Conservation (phyloP, 371 early-diverging fungal species). For the Mucor racemosus region DNA sequence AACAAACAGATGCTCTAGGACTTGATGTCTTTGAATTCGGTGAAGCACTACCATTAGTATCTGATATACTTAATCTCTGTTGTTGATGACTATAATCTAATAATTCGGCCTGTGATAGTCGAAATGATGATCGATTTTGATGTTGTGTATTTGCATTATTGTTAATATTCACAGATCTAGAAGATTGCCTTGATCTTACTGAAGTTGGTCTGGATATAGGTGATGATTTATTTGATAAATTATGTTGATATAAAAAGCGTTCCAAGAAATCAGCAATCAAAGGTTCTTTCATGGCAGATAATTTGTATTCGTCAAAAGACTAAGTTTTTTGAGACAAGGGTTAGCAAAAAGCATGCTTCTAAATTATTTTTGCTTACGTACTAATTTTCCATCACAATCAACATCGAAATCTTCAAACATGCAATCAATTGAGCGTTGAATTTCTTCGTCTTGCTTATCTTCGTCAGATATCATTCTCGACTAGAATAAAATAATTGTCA, state of each 20-base stretch:
- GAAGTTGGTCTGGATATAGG: slow-evolving; percentile 15
- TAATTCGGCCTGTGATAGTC: slow-evolving; percentile 39
- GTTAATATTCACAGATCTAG: not conserved
- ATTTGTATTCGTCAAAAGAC: slow-evolving; percentile 81
- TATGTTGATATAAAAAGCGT: slow-evolving; percentile 68
- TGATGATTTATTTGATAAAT: slow-evolving; percentile 24
- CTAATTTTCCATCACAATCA: slow-evolving; percentile 80
- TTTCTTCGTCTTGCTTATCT: slow-evolving; percentile 66
- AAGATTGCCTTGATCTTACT: slow-evolving; percentile 26
- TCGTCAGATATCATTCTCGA: slow-evolving; percentile 49
- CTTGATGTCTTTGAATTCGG: not conserved
- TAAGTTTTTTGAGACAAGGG: slow-evolving; percentile 20
- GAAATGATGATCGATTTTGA: slow-evolving; percentile 10
- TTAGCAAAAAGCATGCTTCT: too few species aligned
- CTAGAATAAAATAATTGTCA: not conserved
- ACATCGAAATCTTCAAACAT: slow-evolving; percentile 87
- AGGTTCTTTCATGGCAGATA: slow-evolving; percentile 86
- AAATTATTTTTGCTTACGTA: slow-evolving; percentile 24
- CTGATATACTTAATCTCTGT: not conserved
- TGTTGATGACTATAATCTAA: slow-evolving; percentile 34
- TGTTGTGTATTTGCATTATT: not conserved
- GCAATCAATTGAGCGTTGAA: slow-evolving; percentile 66
- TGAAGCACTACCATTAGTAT: not conserved
- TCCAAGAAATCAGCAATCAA: slow-evolving; percentile 80
- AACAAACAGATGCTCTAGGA: not conserved